These are phyloP conservation scores for Talaromyces proteolyticus DNA, from an alignment of 495 filamentous ascomycete species.

Conservation along the genomic window DNA sequence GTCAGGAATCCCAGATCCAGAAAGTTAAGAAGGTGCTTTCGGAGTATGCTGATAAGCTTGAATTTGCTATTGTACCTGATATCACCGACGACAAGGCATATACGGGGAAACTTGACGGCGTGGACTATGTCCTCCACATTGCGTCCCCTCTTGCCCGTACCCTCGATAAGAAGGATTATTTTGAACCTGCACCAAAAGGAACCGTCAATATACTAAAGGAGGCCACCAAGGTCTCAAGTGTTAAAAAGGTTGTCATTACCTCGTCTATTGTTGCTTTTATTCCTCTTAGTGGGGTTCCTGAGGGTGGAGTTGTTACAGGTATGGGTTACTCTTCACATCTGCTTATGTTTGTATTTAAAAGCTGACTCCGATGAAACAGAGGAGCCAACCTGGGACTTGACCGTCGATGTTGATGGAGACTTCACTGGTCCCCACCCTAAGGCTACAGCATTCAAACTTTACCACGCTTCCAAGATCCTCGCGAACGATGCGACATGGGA, in stretches of 20 bases:
- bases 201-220: constrained; percentile 23
- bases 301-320: constrained; percentile 21
- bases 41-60: constrained; percentile 11
- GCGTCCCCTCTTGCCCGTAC: constrained; percentile 29
- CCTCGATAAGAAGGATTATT: constrained; percentile 19
- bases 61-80: constrained; percentile 26
- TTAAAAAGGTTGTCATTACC: constrained; percentile 32
- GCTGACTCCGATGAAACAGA: constrained; percentile 10
- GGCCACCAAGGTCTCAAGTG: constrained; percentile 17
- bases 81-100: constrained; percentile 23
- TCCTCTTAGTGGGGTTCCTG: constrained; percentile 18
- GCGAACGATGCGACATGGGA: constrained; percentile 23
- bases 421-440: constrained; percentile 12
- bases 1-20: constrained; percentile 17
- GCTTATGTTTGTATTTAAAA: background rate
- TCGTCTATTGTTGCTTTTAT: constrained; percentile 24
- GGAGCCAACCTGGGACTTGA: constrained; percentile 24
- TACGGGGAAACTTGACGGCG: constrained; percentile 19
- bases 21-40: constrained; percentile 15
- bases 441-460: constrained; percentile 16
- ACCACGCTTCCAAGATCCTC: constrained; percentile 23
- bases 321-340: background rate
- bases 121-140: constrained; percentile 33
- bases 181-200: constrained; percentile 25
- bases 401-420: constrained; percentile 15